Conservation (phyloP, 1,139 yeast genomes). For the Kodamaea ohmeri region DNA sequence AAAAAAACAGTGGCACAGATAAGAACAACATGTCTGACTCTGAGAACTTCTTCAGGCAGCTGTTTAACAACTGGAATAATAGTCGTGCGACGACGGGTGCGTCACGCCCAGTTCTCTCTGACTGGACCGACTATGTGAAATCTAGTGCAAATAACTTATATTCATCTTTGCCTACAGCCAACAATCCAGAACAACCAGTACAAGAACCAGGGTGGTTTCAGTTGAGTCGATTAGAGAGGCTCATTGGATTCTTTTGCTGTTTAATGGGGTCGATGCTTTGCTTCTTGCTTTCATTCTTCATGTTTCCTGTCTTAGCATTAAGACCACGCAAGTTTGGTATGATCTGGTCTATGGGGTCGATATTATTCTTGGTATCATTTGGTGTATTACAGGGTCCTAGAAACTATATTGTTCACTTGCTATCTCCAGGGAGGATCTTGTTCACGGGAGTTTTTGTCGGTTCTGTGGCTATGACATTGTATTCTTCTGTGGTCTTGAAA, state of each 20-base stretch:
- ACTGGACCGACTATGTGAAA: slow-evolving; percentile 47
- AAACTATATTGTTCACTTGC: slow-evolving; percentile 68
- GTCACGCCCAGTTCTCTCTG: slow-evolving; percentile 34
- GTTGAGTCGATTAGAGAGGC: slow-evolving; percentile 74
- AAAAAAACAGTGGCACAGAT: slow-evolving; percentile 1
- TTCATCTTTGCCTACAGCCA: slow-evolving; percentile 37
- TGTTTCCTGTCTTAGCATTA: slow-evolving; percentile 85
- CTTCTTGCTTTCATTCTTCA: slow-evolving; percentile 74
- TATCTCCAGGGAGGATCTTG: slow-evolving; percentile 72
- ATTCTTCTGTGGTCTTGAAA: slow-evolving; percentile 51
- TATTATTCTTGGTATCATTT: slow-evolving; percentile 82
- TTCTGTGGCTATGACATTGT: slow-evolving; percentile 65
- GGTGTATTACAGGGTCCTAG: slow-evolving; percentile 92
- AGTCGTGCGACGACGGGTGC: slow-evolving; percentile 12
- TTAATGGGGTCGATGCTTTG: slow-evolving; percentile 74
- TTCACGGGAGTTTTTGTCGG: slow-evolving; percentile 80
- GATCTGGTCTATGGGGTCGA: slow-evolving; percentile 89
- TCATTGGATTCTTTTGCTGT: slow-evolving; percentile 75
- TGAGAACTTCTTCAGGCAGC: slow-evolving; percentile 43
- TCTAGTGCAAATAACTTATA: slow-evolving; percentile 43
- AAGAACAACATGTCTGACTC: slow-evolving; percentile 35
- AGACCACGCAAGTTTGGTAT: slow-evolving; percentile 89
- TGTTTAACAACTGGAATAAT: slow-evolving; percentile 40
- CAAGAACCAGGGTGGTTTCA: slow-evolving; percentile 55
- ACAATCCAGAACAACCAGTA: slow-evolving; percentile 20